A percentile compares a stretch with the other conserved stretches of the same genome.
phyloP scores from a whole-genome alignment of 129 eudicot genomes.

The Ambrosia trifida region DNA sequence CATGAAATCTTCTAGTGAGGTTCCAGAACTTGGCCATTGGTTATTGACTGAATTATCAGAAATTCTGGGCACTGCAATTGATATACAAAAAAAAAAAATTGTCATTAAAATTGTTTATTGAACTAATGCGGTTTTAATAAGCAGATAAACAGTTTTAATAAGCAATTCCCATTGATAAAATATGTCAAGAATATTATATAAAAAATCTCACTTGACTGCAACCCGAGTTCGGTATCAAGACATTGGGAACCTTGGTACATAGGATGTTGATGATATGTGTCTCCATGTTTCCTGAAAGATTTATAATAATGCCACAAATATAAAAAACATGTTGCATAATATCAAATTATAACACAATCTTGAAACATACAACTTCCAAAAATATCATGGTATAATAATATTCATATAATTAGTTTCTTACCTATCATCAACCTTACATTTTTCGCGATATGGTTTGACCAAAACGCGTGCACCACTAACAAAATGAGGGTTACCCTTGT shows the following conservation, averaged over 20 bases:
- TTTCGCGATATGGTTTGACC: conserved; percentile 89
- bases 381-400: not conserved
- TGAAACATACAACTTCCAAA: conserved; percentile 2
- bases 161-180: not conserved
- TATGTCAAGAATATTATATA: not conserved
- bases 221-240: conserved; percentile 41
- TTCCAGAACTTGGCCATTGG: conserved; percentile 36
- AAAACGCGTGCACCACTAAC: conserved; percentile 90
- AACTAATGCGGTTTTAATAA: not conserved
- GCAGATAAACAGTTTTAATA: no score
- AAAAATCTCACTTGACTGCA: conserved; percentile 39
- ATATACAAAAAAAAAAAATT: conserved; percentile 6
- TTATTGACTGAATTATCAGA: conserved; percentile 38
- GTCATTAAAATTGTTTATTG: not conserved
- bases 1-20: conserved; percentile 51
- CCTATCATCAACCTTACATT: conserved; percentile 64
- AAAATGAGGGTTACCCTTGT: conserved; percentile 79
- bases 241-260: conserved; percentile 36
- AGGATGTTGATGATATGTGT: conserved; percentile 37
- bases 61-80: conserved; percentile 37
- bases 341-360: not conserved
- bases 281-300: conserved; percentile 46
- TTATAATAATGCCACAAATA: not conserved
- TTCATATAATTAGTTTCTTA: conserved; percentile 17
- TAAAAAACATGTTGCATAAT: not conserved